Conservation (phyloP, 2,329 filamentous ascomycete species). For the Venturia effusa region DNA sequence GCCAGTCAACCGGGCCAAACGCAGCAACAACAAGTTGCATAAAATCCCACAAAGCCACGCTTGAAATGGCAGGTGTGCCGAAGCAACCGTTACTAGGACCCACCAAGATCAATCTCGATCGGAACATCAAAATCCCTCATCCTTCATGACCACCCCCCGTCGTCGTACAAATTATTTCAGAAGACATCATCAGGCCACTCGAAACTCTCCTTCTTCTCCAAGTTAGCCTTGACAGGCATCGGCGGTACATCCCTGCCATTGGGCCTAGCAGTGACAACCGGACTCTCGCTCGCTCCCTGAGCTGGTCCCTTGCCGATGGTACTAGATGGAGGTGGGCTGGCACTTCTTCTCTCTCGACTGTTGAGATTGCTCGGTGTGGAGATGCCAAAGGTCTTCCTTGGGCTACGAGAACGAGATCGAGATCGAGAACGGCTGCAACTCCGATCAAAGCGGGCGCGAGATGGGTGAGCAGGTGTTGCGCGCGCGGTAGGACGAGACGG, state of each 20-base stretch:
- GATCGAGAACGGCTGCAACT: not conserved
- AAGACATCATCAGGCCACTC: conserved; percentile 13
- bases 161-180: not conserved
- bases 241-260: conserved; percentile 8
- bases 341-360: not conserved
- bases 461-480: conserved; percentile 7
- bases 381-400: not conserved
- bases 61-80: not conserved
- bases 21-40: not conserved
- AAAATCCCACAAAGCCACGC: not conserved
- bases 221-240: not conserved
- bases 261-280: not conserved
- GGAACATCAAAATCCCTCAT: not conserved
- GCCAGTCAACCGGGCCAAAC: not conserved
- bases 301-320: not conserved
- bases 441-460: not conserved
- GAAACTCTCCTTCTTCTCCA: conserved; percentile 7
- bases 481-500: not conserved
- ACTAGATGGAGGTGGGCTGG: conserved; percentile 4
- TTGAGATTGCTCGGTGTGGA: not conserved
- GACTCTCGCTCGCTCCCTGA: not conserved
- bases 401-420: conserved; percentile 2
- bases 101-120: not conserved
- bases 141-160: not conserved
- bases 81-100: not conserved